Evolutionary conservation across 1,284 basidiomycete genomes (phyloP).

Genomic region (Anthracocystis setariae): DNA sequence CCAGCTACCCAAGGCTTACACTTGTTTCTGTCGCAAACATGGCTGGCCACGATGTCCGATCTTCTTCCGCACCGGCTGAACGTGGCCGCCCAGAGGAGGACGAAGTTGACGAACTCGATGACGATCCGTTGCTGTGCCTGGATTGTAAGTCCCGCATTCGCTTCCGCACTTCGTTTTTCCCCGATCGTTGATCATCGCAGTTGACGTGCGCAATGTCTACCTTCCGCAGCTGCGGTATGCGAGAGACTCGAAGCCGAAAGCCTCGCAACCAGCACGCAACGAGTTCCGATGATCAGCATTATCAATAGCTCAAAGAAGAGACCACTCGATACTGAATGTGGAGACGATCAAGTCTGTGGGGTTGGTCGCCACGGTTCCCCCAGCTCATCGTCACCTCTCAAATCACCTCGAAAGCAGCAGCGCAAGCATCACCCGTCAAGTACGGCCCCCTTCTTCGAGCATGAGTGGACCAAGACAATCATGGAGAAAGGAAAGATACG

Average conservation of each 20-base stretch:
- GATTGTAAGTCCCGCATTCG: slow-evolving; percentile 10
- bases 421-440: neutral
- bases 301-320: slow-evolving; percentile 8
- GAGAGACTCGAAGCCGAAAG: slow-evolving; percentile 29
- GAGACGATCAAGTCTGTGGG: neutral
- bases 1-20: slow-evolving; percentile 2
- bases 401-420: neutral
- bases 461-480: neutral
- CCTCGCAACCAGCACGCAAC: neutral
- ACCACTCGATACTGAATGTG: neutral
- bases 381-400: neutral
- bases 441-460: slow-evolving; percentile 7
- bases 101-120: slow-evolving; percentile 26
- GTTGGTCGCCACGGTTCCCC: neutral
- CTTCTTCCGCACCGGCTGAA: neutral
- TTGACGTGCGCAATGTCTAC: neutral
- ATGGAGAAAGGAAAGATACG: neutral
- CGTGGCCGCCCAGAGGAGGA: neutral
- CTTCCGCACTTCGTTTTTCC: neutral
- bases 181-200: too few species aligned
- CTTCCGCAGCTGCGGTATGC: slow-evolving; percentile 12
- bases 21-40: slow-evolving; percentile 10
- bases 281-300: neutral
- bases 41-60: neutral
- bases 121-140: slow-evolving; percentile 4